phyloP scores from a whole-genome alignment of 495 filamentous ascomycete species.

The Aspergillus coremiiformis region DNA sequence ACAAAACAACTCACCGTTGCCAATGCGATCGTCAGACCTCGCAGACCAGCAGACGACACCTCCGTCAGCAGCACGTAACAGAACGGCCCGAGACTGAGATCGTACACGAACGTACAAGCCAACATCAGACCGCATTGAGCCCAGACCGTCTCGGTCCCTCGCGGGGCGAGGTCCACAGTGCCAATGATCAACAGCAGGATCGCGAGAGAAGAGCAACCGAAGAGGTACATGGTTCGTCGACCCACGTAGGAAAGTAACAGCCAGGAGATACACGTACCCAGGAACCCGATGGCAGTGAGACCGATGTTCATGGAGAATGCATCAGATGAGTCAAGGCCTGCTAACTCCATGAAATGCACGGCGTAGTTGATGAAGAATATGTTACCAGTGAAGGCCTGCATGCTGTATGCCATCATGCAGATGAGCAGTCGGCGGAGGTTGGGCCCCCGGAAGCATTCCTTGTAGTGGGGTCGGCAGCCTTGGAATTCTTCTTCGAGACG shows the following conservation, averaged over 20 bases:
- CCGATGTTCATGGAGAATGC: constrained; percentile 61
- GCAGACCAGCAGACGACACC: constrained; percentile 49
- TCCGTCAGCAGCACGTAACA: constrained; percentile 59
- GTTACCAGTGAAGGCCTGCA: constrained; percentile 37
- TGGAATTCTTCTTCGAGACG: constrained; percentile 36
- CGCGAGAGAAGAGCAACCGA: constrained; percentile 41
- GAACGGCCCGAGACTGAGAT: constrained; percentile 54
- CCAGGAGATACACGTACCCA: constrained; percentile 60
- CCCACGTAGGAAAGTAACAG: constrained; percentile 53
- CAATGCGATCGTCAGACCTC: constrained; percentile 57
- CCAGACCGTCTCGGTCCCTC: constrained; percentile 36
- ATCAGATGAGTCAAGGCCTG: constrained; percentile 48
- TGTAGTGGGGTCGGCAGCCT: constrained; percentile 29
- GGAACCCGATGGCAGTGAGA: constrained; percentile 57
- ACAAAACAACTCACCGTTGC: constrained; percentile 51
- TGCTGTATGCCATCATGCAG: constrained; percentile 41
- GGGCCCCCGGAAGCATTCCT: constrained; percentile 40
- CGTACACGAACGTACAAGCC: constrained; percentile 51
- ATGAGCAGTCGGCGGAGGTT: constrained; percentile 41
- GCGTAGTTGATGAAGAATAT: constrained; percentile 28
- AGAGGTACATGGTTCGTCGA: constrained; percentile 47
- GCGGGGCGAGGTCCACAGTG: constrained; percentile 46
- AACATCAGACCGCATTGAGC: constrained; percentile 52
- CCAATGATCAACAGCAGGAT: constrained; percentile 51
- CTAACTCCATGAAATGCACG: constrained; percentile 48